These are phyloP conservation scores for Royoungia palumana DNA, from an alignment of 768 basidiomycete species.

Conservation along the genomic window DNA sequence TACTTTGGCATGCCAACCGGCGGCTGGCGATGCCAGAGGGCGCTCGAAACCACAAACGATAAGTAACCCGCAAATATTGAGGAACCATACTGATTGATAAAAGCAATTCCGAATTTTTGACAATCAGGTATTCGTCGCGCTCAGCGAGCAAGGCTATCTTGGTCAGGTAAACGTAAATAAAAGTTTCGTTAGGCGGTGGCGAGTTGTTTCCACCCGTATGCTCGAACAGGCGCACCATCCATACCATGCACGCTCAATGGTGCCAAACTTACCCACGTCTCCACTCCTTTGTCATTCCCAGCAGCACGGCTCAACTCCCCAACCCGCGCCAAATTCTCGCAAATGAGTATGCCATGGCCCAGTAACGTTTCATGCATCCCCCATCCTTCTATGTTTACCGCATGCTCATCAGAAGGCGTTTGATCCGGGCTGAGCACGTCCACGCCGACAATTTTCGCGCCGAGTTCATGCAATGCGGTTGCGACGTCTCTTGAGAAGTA, in stretches of 20 bases:
- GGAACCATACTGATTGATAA: too few species aligned
- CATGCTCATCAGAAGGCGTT: slow-evolving; percentile 30
- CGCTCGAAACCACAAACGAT: too few species aligned
- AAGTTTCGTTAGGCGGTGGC: neutral
- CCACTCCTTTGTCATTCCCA: slow-evolving; percentile 11
- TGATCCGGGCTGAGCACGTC: slow-evolving; percentile 71
- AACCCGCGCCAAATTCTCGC: slow-evolving; percentile 65
- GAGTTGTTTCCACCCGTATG: slow-evolving; percentile 49
- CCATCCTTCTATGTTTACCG: slow-evolving; percentile 30
- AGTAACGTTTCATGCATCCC: slow-evolving; percentile 58
- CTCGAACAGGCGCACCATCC: slow-evolving; percentile 73
- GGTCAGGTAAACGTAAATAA: slow-evolving; percentile 18
- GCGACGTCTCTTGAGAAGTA: slow-evolving; percentile 57
- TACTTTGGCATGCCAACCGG: too few species aligned
- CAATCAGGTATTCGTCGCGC: too few species aligned
- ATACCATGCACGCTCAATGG: slow-evolving; percentile 56
- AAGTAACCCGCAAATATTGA: too few species aligned
- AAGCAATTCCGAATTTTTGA: too few species aligned
- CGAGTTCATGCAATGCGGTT: slow-evolving; percentile 42
- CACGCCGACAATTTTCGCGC: slow-evolving; percentile 56
- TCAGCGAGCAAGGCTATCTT: too few species aligned
- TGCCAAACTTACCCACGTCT: slow-evolving; percentile 50
- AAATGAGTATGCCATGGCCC: slow-evolving; percentile 61
- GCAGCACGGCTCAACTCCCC: slow-evolving; percentile 34
- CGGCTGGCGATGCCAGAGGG: too few species aligned